Evolutionary conservation across 352 stramenopile genomes (phyloP).

Genomic region (Saprolegnia parasitica): DNA sequence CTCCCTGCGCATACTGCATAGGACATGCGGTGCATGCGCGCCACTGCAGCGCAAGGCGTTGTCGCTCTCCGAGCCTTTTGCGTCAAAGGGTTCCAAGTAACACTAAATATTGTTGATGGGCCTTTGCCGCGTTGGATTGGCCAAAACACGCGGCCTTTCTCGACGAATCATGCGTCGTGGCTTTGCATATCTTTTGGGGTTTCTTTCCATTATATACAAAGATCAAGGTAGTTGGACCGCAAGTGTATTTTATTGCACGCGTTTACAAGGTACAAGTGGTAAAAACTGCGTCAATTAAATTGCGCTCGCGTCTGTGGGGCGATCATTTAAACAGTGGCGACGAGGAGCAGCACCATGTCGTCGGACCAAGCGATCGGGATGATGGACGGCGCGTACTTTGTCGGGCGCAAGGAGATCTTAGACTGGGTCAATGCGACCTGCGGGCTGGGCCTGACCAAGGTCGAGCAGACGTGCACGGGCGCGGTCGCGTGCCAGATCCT

Average conservation of each 20-base stretch:
- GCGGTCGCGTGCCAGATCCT: conserved; percentile 97
- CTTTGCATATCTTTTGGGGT: background rate
- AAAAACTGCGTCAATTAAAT: too few species aligned
- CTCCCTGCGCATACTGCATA: too few species aligned
- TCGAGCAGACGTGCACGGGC: conserved; percentile 96
- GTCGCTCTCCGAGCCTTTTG: too few species aligned
- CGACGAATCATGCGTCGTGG: background rate
- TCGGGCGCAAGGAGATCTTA: conserved; percentile 95
- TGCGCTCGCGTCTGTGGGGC: background rate
- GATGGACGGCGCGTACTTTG: conserved; percentile 97
- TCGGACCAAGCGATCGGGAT: conserved; percentile 89
- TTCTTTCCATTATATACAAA: background rate
- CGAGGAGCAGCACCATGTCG: conserved; percentile 39
- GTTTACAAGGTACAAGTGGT: too few species aligned
- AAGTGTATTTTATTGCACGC: too few species aligned
- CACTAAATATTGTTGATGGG: background rate
- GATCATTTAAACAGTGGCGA: conserved; percentile 4
- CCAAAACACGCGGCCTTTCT: background rate
- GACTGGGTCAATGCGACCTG: conserved; percentile 98
- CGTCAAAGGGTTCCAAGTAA: background rate
- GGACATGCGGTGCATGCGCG: too few species aligned
- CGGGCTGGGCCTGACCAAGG: conserved; percentile 91
- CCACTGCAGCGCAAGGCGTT: too few species aligned
- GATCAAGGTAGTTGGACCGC: background rate
- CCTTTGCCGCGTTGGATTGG: background rate